Conservation (phyloP, 495 filamentous ascomycete genomes). For the Hyphodiscus hymeniophilus region DNA sequence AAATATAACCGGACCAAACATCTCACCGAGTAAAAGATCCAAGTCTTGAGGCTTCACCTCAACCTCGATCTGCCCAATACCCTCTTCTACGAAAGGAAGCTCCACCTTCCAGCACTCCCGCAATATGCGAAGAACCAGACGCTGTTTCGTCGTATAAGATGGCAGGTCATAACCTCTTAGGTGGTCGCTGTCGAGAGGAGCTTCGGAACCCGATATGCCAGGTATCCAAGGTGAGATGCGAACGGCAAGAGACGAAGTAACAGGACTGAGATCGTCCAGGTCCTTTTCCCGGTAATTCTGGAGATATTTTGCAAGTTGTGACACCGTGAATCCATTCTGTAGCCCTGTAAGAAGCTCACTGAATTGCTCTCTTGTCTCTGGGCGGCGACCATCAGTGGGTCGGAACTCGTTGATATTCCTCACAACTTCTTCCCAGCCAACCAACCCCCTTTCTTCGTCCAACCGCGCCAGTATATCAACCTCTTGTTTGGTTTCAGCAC, state of each 20-base stretch:
- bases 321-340: slow-evolving; percentile 31
- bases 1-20: neutral
- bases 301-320: slow-evolving; percentile 33
- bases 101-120: slow-evolving; percentile 21
- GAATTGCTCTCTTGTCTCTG: slow-evolving; percentile 29
- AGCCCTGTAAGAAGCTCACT: slow-evolving; percentile 29
- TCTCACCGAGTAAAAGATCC: slow-evolving; percentile 18
- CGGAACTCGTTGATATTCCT: slow-evolving; percentile 35
- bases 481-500: slow-evolving; percentile 4
- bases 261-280: slow-evolving; percentile 12
- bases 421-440: slow-evolving; percentile 24
- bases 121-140: slow-evolving; percentile 13
- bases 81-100: slow-evolving; percentile 12
- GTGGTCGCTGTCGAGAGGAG: slow-evolving; percentile 13
- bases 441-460: slow-evolving; percentile 19
- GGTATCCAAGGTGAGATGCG: slow-evolving; percentile 29
- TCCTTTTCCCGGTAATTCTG: slow-evolving; percentile 12
- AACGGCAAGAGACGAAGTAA: slow-evolving; percentile 9
- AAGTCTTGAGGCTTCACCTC: slow-evolving; percentile 11
- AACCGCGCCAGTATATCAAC: slow-evolving; percentile 27
- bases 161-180: slow-evolving; percentile 18
- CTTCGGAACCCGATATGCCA: slow-evolving; percentile 26
- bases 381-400: slow-evolving; percentile 21
- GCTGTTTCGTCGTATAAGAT: slow-evolving; percentile 21
- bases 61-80: slow-evolving; percentile 21